Evolutionary conservation across 2,329 filamentous ascomycete species (phyloP).

Genomic region (Exserohilum turcica): DNA sequence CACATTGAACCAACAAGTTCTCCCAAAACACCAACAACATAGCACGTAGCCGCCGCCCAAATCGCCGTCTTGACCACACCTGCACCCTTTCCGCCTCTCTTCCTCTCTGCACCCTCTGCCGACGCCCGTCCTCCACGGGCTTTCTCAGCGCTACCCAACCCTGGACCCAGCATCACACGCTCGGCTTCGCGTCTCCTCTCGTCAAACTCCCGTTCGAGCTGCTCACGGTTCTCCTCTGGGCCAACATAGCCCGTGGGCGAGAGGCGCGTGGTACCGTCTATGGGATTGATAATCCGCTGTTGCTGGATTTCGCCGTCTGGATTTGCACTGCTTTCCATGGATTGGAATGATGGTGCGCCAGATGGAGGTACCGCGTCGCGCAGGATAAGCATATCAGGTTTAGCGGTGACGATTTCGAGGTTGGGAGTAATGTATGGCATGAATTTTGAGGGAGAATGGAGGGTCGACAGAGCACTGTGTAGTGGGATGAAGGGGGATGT

Average conservation of each 20-base stretch:
- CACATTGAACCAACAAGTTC: conserved; percentile 21
- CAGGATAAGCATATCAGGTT: conserved; percentile 39
- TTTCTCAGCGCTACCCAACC: not conserved
- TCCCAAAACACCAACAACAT: conserved; percentile 40
- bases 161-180: not conserved
- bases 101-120: conserved; percentile 6
- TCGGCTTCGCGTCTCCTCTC: conserved; percentile 30
- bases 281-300: conserved; percentile 32
- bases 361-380: conserved; percentile 16
- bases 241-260: conserved; percentile 44
- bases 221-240: conserved; percentile 29
- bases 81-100: conserved; percentile 19
- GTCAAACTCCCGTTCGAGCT: conserved; percentile 29
- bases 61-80: conserved; percentile 41
- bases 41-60: conserved; percentile 35
- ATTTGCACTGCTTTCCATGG: not conserved
- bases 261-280: conserved; percentile 43
- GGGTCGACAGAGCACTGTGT: conserved; percentile 33
- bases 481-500: conserved; percentile 29
- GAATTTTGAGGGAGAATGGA: conserved; percentile 37
- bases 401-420: conserved; percentile 37
- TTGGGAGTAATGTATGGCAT: conserved; percentile 34
- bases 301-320: not conserved
- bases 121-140: not conserved
- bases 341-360: too few relatives aligned